These are phyloP conservation scores for Pseudonitzschia delicatissima DNA, from an alignment of 108 stramenopile species.

Conservation along the genomic window DNA sequence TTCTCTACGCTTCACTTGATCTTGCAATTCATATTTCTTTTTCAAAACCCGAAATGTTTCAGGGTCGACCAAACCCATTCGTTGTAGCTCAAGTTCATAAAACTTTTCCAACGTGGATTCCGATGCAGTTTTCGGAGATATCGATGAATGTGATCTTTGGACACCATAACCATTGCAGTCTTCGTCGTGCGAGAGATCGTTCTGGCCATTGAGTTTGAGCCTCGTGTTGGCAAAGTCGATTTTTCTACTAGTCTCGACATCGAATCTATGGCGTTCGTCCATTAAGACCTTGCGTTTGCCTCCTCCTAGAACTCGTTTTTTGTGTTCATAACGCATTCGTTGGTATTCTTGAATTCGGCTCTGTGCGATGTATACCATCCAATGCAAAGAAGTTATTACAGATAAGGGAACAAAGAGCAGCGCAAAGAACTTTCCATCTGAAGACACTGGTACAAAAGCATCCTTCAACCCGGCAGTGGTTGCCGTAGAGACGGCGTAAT, in stretches of 20 bases:
- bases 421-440: neutral
- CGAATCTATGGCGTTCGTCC: neutral
- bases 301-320: neutral
- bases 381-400: neutral
- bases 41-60: slow-evolving; percentile 6
- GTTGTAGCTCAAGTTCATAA: slow-evolving; percentile 6
- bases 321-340: neutral
- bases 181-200: neutral
- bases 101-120: neutral
- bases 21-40: neutral
- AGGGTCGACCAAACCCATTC: slow-evolving; percentile 6
- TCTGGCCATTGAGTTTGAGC: too few species aligned
- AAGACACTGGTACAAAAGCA: neutral
- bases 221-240: neutral
- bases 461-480: neutral
- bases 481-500: neutral
- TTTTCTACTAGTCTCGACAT: neutral
- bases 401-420: neutral
- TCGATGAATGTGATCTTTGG: too few species aligned
- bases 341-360: slow-evolving; percentile 8
- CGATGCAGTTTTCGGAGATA: too few species aligned
- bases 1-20: neutral
- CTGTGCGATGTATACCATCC: slow-evolving; percentile 9
- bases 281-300: neutral
- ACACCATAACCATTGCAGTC: neutral